Base-by-base conservation (phyloP, 108 stramenopile genomes). In the Asterionellopsis glacialis region DNA sequence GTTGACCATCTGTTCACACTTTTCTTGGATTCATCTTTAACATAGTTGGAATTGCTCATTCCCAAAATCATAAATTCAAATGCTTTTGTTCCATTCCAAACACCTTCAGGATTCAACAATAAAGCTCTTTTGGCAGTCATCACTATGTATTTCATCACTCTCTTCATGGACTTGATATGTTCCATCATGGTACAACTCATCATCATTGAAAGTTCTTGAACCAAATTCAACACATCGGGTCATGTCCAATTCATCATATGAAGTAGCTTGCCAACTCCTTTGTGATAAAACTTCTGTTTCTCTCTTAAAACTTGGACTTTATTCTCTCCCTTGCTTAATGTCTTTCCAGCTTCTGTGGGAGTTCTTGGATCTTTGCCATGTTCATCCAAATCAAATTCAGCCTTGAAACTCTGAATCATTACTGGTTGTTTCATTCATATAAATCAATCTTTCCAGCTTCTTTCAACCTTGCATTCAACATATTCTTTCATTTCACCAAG, bases 401-500 rank as follows among this genome's bases (percentile, higher is more conserved):
- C 69, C 0, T 43, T 48, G 3, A 72, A 59, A 15, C 64, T 73
- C 18, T 81, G 75, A 0, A 81, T 33, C 22, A 73, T 21, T 6
- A 81, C 79, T 44, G 75, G 71, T 64, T 81, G 79, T 14, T 64
- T 70, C 9, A 81, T n/a, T 28, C 56, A 57, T 24, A 76, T 14
- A 1, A 7, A 12, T 24, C 57, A n/a, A 18, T 15, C 39, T 0
- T 38, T 41, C 14, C 48, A 15, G 9, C 18, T 26, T 18, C 55
- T 47, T n/a, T 71, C 62, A 11, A 75, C 51, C 26, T 75, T 68
- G 51, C 63, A 61, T 1, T 74, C 74, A 16, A 80, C 74, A 51
- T 80, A 75, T 41, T 73, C 74, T 21, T 38, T 66, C 41, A 76
- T 11, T 3, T 49, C 21, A 0, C 72, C 68, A 21, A 55, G 26